Conservation (phyloP, 106 monocot genomes). For the Dendrobium nobile region DNA sequence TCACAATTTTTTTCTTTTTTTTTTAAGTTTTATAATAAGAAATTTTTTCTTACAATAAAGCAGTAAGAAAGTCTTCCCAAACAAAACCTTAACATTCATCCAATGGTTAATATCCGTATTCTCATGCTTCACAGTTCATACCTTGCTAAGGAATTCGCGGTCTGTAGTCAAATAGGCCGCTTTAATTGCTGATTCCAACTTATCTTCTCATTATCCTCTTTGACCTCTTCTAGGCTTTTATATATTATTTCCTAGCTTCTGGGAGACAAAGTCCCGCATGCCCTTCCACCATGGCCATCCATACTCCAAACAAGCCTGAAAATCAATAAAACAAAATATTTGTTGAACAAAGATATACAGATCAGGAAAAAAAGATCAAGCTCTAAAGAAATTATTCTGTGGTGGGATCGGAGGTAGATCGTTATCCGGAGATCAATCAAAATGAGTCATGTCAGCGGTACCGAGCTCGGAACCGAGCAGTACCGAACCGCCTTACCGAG, state of each 20-base stretch:
- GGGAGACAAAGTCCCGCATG: conserved; percentile 63
- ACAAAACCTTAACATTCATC: not conserved
- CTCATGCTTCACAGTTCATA: conserved; percentile 6
- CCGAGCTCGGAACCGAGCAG: too few relatives aligned
- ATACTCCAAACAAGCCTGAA: conserved; percentile 81
- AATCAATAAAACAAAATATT: not conserved
- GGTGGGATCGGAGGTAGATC: too few relatives aligned
- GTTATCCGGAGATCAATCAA: too few relatives aligned
- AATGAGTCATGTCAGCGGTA: too few relatives aligned
- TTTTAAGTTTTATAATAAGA: too few relatives aligned
- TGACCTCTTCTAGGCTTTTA: conserved; percentile 19
- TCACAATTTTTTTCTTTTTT: too few relatives aligned
- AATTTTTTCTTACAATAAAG: too few relatives aligned
- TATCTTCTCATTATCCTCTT: conserved; percentile 21
- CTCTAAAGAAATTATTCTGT: too few relatives aligned
- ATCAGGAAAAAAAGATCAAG: too few relatives aligned
- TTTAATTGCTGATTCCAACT: conserved; percentile 45
- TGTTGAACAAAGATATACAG: too few relatives aligned
- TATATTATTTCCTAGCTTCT: conserved; percentile 69
- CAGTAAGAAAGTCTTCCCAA: too few relatives aligned
- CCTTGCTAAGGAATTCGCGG: conserved; percentile 56
- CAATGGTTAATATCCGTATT: not conserved
- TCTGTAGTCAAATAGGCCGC: conserved; percentile 69
- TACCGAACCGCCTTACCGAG: too few relatives aligned
- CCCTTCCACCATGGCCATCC: conserved; percentile 84